phyloP scores from a whole-genome alignment of 2,329 filamentous ascomycete genomes.

The Alternaria incomplexa region DNA sequence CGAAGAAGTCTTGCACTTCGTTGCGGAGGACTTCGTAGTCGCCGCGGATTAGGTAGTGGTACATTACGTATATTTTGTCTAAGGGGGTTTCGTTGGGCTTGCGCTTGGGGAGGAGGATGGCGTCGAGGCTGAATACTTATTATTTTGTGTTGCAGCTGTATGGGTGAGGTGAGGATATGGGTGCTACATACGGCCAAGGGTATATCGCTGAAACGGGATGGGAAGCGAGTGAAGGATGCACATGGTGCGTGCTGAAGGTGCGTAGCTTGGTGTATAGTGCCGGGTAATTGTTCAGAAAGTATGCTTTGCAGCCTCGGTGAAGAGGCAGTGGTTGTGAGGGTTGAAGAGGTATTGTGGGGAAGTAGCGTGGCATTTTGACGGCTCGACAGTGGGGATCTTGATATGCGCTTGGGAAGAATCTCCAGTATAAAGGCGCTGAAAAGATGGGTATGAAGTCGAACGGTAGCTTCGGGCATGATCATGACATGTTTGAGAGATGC shows the following conservation, averaged over 20 bases:
- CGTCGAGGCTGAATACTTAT: neutral
- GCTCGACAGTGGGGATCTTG: neutral
- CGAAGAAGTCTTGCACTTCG: slow-evolving; percentile 2
- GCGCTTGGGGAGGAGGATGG: neutral
- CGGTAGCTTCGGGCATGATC: neutral
- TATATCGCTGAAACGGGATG: neutral
- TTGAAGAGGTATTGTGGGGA: neutral
- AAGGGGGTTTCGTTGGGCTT: neutral
- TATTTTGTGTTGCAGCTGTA: no score
- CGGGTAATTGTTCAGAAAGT: neutral
- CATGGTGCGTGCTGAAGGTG: neutral
- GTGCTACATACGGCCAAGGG: neutral
- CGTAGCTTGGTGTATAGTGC: neutral
- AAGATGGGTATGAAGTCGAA: neutral
- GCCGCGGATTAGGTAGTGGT: neutral
- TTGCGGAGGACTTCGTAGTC: neutral
- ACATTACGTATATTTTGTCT: slow-evolving; percentile 1
- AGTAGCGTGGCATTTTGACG: neutral
- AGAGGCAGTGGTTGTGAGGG: neutral
- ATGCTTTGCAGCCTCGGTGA: neutral
- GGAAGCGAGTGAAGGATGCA: neutral
- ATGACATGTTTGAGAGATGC: neutral
- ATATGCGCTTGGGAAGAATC: neutral
- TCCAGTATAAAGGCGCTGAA: neutral
- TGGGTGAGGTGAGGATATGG: neutral